Percentiles rank a stretch among this genome's conserved stretches.
These are phyloP conservation scores for Ceratonia siliqua DNA, from an alignment of 306 rosid species.

Conservation along the genomic window DNA sequence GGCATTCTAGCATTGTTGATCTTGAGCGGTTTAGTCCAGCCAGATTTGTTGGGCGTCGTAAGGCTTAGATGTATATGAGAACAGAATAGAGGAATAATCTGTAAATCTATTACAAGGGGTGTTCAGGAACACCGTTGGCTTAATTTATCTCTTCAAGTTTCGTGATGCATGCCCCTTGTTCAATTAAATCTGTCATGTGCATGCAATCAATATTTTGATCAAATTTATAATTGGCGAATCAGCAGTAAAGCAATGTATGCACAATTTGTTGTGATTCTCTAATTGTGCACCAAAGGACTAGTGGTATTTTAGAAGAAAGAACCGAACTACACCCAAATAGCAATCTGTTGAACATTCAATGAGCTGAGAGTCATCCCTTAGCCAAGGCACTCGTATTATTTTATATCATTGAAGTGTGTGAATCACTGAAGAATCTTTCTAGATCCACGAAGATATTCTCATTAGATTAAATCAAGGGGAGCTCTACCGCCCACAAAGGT, in stretches of 20 bases:
- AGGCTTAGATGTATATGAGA: not conserved
- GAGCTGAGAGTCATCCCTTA: too few relatives aligned
- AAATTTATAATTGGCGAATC: not conserved
- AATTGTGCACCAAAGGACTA: too few relatives aligned
- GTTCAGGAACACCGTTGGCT: not conserved
- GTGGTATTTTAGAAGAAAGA: too few relatives aligned
- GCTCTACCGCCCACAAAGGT: too few relatives aligned
- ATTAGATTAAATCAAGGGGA: too few relatives aligned
- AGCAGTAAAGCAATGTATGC: not conserved
- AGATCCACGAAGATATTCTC: not conserved
- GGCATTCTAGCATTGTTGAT: slow-evolving; percentile 69
- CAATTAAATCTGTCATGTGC: too few relatives aligned
- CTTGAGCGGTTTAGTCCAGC: slow-evolving; percentile 67
- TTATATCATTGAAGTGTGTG: not conserved
- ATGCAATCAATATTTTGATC: not conserved
- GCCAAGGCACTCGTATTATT: not conserved
- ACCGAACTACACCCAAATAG: too few relatives aligned
- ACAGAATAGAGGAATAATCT: too few relatives aligned
- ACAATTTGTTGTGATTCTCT: not conserved
- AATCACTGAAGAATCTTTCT: not conserved
- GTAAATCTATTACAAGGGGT: too few relatives aligned
- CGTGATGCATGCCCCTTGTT: too few relatives aligned
- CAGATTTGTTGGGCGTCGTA: slow-evolving; percentile 50
- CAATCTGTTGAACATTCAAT: too few relatives aligned
- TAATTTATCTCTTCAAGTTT: too few relatives aligned